Conservation (phyloP, 371 early-diverging fungal genomes). For the Mucor irregularis region DNA sequence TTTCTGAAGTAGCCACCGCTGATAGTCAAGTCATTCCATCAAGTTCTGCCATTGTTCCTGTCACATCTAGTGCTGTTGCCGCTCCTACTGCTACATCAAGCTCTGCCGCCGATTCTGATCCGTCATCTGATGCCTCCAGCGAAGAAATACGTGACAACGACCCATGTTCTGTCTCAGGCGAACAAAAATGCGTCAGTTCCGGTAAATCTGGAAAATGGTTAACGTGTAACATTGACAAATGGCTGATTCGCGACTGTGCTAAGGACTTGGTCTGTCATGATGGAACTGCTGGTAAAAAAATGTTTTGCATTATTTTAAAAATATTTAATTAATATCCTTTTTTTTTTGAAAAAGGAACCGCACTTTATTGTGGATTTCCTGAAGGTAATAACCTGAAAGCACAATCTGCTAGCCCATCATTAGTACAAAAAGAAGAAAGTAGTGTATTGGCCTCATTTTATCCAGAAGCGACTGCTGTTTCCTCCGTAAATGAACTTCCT, state of each 20-base stretch:
- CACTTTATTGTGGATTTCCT: not conserved
- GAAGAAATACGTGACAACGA: too few relatives aligned
- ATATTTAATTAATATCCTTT: not conserved
- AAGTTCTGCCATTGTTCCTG: conserved; percentile 5
- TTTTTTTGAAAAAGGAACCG: not conserved
- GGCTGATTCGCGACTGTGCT: conserved; percentile 35
- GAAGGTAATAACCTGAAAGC: too few relatives aligned
- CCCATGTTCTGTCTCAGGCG: conserved; percentile 16
- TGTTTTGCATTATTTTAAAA: not conserved
- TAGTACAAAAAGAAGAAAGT: too few relatives aligned
- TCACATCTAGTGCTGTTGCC: not conserved
- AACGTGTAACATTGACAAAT: conserved; percentile 31
- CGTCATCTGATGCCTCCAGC: too few relatives aligned
- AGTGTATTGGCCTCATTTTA: too few relatives aligned
- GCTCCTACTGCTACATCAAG: not conserved
- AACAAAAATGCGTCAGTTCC: conserved; percentile 26
- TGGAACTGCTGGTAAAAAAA: not conserved
- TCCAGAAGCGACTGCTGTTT: too few relatives aligned
- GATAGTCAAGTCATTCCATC: too few relatives aligned
- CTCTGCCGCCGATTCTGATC: too few relatives aligned
- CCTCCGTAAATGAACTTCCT: too few relatives aligned
- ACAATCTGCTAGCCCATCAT: too few relatives aligned
- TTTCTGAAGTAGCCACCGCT: not conserved
- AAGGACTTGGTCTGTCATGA: conserved; percentile 30
- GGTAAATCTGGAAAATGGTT: conserved; percentile 28